Base-by-base conservation (phyloP, 352 stramenopile genomes). In the Pythium grandisporangium region DNA sequence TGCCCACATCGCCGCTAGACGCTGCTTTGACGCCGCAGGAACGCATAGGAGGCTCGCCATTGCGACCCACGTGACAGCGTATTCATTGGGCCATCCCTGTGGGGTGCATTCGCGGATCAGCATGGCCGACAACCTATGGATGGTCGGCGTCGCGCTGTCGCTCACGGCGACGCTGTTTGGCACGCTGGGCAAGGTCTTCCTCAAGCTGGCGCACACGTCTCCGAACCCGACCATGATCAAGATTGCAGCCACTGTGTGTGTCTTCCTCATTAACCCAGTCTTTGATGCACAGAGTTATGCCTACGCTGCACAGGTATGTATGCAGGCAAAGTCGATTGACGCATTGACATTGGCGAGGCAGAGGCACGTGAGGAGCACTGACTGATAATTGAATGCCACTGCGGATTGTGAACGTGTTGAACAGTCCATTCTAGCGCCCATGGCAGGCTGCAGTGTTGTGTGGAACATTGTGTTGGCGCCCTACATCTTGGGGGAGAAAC, bases 201-300 rank as follows among this genome's bases (percentile, higher is more conserved):
- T 93, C 50, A 92, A 92, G 61, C 62, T 93, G 34, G 66, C 76
- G 42, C 79, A 93, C 65, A 80, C 73, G 40, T 68, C 72, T 26
- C 33, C 59, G 12, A 66, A 84, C 30, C 61, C 67, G 22, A 52
- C 65, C 24, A 70, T 51, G 8, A 56, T 89, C 23, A 70, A 87
- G 42, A 48, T 77, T n/a, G 76, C 68, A 7, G 79, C 79, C 19
- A 89, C 71, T 3, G 25, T 86, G 11, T 90, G 76, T 37, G 79
- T 93, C 19, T 85, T 93, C 46, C 46, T 90, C 23, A 66, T 93
- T 14, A 93, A 93, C 38, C 79, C 79, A 4, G 71, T 90, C 17
- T 86, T 93, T 43, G 79, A 93, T 43, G 79, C 79, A n/a, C 69
- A 87, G 52, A 90, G 76, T 44, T 93, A 90, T 42, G 78, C 72